phyloP scores from a whole-genome alignment of 148 eudicot species.

The Cornus suecica region DNA sequence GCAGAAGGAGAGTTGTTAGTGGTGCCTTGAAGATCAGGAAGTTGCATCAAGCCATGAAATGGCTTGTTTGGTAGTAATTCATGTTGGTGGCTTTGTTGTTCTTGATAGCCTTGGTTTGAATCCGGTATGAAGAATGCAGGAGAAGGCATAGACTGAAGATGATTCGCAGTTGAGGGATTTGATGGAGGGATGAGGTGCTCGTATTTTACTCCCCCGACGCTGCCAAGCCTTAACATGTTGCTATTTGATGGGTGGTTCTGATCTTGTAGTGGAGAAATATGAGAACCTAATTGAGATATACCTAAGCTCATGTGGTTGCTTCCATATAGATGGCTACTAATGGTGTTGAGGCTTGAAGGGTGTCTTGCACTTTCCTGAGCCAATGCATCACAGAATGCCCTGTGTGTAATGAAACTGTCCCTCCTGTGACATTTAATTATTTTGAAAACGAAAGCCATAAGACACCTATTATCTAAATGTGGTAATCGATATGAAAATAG shows the following conservation, averaged over 20 bases:
- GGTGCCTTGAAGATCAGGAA: conserved; percentile 25
- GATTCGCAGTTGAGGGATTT: not conserved
- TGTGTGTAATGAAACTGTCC: conserved; percentile 69
- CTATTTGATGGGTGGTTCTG: conserved; percentile 3
- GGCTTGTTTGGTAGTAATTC: conserved; percentile 16
- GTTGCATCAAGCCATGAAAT: conserved; percentile 26
- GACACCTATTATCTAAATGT: not conserved
- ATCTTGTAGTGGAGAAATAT: conserved; percentile 7
- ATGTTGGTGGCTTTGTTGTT: conserved; percentile 10
- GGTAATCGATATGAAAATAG: not conserved
- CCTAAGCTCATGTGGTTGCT: conserved; percentile 14
- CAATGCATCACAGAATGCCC: conserved; percentile 69
- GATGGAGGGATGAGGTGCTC: conserved; percentile 12
- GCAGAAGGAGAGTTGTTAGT: conserved; percentile 4
- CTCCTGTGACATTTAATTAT: conserved; percentile 31
- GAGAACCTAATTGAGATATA: conserved; percentile 15
- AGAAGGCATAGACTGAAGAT: conserved; percentile 3
- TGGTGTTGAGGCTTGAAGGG: conserved; percentile 30
- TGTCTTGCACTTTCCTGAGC: conserved; percentile 65
- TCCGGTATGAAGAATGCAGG: conserved; percentile 18
- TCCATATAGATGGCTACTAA: conserved; percentile 37
- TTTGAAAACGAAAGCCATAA: not conserved
- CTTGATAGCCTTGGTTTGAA: conserved; percentile 16
- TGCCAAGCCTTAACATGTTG: conserved; percentile 19
- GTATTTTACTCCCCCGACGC: conserved; percentile 6